Evolutionary conservation across 1,139 yeast genomes (phyloP), one percentile per base, ranked within the genome.

Genomic region (Nakaseomyces glabratus): DNA sequence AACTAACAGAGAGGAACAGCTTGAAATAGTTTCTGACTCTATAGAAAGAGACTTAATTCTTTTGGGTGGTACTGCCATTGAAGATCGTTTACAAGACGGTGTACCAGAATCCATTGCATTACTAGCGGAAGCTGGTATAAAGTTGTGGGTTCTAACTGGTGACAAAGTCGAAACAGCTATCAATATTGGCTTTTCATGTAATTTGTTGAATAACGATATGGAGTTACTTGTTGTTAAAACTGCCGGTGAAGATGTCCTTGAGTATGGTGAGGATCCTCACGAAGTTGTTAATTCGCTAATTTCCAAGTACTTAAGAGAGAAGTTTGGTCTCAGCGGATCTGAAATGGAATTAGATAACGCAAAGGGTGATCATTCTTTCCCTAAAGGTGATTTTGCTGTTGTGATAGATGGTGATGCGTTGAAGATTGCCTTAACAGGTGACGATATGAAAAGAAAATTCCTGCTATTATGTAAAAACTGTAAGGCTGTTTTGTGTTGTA

Each of bases 91-190:
- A 40, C 98, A 90, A 62, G 85, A 78, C 41, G 98, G 97, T 55
- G 98, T 90, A 12, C 97, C 98, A 2, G 93, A 85, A 47, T 73
- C 97, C 4, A 90, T 90, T 58, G 80, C 86, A 8, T 62, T 82
- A 31, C 69, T 90, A 38, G 84, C 81, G 9, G 73, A 78, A 47
- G 97, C 96, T 6, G 98, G 98, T 51, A 82, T 90, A 47, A 90
- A 90, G 59, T 66, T 90, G 37, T 90, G 98, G 98, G 97, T 90
- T 24, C 68, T 90, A 38, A 90, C 98, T 12, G 98, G 98, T 60
- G 98, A 90, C 61, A 82, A 88, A 62, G 93, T 90, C 33, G 98
- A 90, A 62, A 90, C 98, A 20, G 98, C 98, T 7, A 90, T 90
- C 54, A 90, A 90, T 55, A 90, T 90, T 65, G 98, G 98, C 4